phyloP scores from a whole-genome alignment of 352 stramenopile species.

The Globisporangium spinosum region DNA sequence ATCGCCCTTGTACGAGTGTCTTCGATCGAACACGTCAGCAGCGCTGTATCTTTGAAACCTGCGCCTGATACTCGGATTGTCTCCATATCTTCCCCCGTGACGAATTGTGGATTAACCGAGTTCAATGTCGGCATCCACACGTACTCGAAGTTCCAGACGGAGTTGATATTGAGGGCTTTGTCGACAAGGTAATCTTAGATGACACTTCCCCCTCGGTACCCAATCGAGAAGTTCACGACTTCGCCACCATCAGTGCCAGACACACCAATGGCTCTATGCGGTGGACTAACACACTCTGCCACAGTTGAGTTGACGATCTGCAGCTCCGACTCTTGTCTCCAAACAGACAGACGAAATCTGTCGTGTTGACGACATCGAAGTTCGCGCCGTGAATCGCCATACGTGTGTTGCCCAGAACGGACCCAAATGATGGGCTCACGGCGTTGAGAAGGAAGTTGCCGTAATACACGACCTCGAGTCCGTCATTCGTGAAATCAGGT shows the following conservation, averaged over 20 bases:
- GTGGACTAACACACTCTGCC: constrained; percentile 26
- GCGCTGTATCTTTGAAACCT: constrained; percentile 40
- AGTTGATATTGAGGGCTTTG: not conserved
- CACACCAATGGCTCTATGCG: not conserved
- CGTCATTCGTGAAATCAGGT: constrained; percentile 37
- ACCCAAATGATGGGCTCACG: constrained; percentile 40
- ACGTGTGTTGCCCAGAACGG: constrained; percentile 36
- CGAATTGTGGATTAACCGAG: constrained; percentile 10
- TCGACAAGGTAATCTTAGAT: not conserved
- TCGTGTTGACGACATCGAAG: constrained; percentile 15
- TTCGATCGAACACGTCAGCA: constrained; percentile 37
- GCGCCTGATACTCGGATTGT: constrained; percentile 23
- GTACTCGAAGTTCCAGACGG: not conserved
- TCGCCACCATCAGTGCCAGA: not conserved
- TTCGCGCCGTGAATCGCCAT: constrained; percentile 31
- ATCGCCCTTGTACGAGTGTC: constrained; percentile 11
- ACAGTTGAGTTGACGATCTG: constrained; percentile 20
- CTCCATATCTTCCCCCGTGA: constrained; percentile 4
- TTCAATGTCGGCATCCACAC: constrained; percentile 8
- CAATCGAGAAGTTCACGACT: constrained; percentile 21
- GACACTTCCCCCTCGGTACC: not conserved
- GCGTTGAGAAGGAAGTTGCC: constrained; percentile 32
- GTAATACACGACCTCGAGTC: constrained; percentile 35
- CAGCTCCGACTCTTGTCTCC: constrained; percentile 19
- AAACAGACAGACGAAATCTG: constrained; percentile 37